These are phyloP conservation scores for Candida odintsovae DNA, from an alignment of 805 yeast species.

Conservation along the genomic window DNA sequence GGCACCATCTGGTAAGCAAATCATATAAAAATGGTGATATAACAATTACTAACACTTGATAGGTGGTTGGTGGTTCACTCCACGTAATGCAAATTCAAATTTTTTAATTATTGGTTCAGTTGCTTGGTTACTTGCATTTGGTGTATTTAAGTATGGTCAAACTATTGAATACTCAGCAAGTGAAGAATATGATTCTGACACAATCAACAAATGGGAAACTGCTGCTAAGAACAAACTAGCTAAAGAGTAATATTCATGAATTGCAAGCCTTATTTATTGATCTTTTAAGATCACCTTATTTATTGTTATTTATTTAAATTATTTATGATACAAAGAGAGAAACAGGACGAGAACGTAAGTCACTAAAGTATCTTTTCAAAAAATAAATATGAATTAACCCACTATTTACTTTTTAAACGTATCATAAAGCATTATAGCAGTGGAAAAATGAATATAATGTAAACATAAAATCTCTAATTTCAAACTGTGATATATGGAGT, in stretches of 20 bases:
- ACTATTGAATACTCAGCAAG: constrained; percentile 14
- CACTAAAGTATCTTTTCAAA: background rate
- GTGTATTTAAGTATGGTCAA: constrained; percentile 15
- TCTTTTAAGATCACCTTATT: background rate
- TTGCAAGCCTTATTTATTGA: constrained; percentile 1
- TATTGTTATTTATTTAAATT: constrained; percentile 2
- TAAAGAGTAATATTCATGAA: background rate
- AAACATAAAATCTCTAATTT: too few relatives aligned
- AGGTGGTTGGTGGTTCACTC: constrained; percentile 25
- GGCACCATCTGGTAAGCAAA: constrained; percentile 24
- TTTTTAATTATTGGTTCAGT: constrained; percentile 9
- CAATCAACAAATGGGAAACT: constrained; percentile 20
- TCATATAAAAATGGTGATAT: too few relatives aligned
- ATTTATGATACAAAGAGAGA: constrained; percentile 1
- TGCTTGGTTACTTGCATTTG: constrained; percentile 13
- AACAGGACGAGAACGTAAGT: too few relatives aligned
- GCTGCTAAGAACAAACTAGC: constrained; percentile 11
- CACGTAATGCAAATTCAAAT: constrained; percentile 20
- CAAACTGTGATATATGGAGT: too few relatives aligned
- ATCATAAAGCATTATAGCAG: background rate
- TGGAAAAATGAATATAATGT: background rate
- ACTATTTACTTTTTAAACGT: background rate
- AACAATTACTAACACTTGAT: constrained; percentile 9
- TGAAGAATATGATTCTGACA: constrained; percentile 14
- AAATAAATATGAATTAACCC: background rate